These are phyloP conservation scores for Dendrobium chrysotoxum DNA, from an alignment of 106 monocot species.

Conservation along the genomic window DNA sequence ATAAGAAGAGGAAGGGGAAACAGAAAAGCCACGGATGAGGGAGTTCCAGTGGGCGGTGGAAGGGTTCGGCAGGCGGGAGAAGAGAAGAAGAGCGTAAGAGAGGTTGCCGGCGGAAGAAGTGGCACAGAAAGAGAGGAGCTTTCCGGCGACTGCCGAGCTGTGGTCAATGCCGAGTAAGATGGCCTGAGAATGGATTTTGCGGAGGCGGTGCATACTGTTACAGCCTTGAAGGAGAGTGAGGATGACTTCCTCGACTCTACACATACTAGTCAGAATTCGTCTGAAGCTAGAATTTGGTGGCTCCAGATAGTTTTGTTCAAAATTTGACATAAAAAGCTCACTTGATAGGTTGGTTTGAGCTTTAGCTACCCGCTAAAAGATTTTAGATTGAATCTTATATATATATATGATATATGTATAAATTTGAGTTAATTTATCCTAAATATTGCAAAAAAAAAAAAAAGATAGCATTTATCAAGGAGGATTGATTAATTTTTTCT, in stretches of 20 bases:
- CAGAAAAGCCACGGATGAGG: slow-evolving; percentile 14
- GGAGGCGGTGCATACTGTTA: slow-evolving; percentile 6
- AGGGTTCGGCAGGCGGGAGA: slow-evolving; percentile 3
- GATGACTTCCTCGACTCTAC: not conserved
- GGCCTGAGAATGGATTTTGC: slow-evolving; percentile 12
- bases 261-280: not conserved
- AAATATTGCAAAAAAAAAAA: too few species aligned
- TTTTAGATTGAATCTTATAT: too few species aligned
- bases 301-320: too few species aligned
- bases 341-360: too few species aligned
- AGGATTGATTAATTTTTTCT: too few species aligned
- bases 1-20: slow-evolving; percentile 5
- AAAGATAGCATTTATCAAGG: too few species aligned
- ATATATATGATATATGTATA: too few species aligned
- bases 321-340: too few species aligned
- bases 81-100: slow-evolving; percentile 22
- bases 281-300: too few species aligned
- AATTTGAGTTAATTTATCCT: too few species aligned
- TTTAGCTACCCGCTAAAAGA: too few species aligned
- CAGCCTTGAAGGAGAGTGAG: slow-evolving; percentile 14
- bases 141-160: not conserved
- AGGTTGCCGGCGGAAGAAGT: slow-evolving; percentile 19
- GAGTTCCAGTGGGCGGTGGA: slow-evolving; percentile 16
- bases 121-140: slow-evolving; percentile 30
- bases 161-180: slow-evolving; percentile 5